These are phyloP conservation scores for Claviceps arundinis DNA, from an alignment of 2,329 filamentous ascomycete species.

Conservation along the genomic window DNA sequence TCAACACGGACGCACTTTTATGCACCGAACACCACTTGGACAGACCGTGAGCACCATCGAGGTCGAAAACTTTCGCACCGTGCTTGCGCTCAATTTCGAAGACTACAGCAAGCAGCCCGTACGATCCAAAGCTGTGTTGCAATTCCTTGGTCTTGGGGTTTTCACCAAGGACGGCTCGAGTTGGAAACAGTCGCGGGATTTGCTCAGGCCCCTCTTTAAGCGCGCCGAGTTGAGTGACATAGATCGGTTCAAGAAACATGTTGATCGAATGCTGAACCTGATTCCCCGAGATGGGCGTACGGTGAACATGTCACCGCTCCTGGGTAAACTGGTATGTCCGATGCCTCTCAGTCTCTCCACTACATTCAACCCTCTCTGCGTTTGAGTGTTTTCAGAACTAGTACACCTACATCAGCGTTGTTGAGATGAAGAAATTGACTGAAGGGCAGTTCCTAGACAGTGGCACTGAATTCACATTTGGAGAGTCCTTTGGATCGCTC, in stretches of 20 bases:
- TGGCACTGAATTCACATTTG: slow-evolving; percentile 5
- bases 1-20: slow-evolving; percentile 2
- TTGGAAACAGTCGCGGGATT: slow-evolving; percentile 4
- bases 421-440: neutral
- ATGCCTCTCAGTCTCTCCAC: neutral
- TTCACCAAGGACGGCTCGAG: slow-evolving; percentile 4
- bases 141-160: slow-evolving; percentile 3
- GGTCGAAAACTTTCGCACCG: slow-evolving; percentile 3
- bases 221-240: slow-evolving; percentile 5
- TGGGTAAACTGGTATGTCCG: slow-evolving; percentile 3
- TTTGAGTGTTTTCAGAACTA: neutral
- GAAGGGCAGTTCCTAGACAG: slow-evolving; percentile 3
- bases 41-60: slow-evolving; percentile 2
- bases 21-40: slow-evolving; percentile 1
- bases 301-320: slow-evolving; percentile 1
- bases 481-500: slow-evolving; percentile 1
- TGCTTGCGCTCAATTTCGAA: slow-evolving; percentile 3
- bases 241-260: slow-evolving; percentile 5
- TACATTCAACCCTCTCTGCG: too few species aligned
- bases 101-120: slow-evolving; percentile 4
- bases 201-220: slow-evolving; percentile 2
- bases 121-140: neutral
- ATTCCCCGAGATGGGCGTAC: slow-evolving; percentile 3
- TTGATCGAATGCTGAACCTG: slow-evolving; percentile 3
- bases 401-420: neutral